Evolutionary conservation across 1,139 yeast species (phyloP).

Genomic region (Protomyces arabidopsidicola): DNA sequence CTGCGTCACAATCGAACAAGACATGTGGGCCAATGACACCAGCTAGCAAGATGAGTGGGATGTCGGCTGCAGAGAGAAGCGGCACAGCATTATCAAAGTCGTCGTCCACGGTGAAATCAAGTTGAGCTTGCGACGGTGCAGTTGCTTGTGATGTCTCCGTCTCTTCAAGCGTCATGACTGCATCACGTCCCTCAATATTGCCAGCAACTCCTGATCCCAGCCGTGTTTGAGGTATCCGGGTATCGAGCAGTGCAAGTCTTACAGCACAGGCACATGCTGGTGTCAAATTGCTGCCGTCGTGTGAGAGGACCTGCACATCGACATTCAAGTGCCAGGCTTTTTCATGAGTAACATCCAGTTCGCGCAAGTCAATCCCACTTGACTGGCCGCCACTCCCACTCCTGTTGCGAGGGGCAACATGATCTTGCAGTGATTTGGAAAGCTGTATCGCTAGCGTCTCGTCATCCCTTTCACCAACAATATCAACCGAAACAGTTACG

Average conservation of each 20-base stretch:
- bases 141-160: not conserved
- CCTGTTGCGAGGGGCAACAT: not conserved
- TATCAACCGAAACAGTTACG: not conserved
- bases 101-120: constrained; percentile 19
- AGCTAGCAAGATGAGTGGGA: constrained; percentile 8
- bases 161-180: not conserved
- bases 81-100: constrained; percentile 19
- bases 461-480: constrained; percentile 21
- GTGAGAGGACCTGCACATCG: constrained; percentile 14
- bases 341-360: constrained; percentile 2
- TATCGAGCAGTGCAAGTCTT: constrained; percentile 25
- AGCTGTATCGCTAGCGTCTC: constrained; percentile 8
- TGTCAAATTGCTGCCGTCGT: constrained; percentile 12
- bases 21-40: constrained; percentile 11
- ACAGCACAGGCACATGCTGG: constrained; percentile 22
- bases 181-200: not conserved
- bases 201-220: not conserved
- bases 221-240: constrained; percentile 13
- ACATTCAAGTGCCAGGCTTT: constrained; percentile 12
- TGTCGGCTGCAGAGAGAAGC: constrained; percentile 1
- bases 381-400: no score
- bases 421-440: not conserved
- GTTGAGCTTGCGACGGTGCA: not conserved
- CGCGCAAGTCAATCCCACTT: constrained; percentile 10
- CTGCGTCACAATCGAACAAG: constrained; percentile 12